Conservation (phyloP, 345 rosid genomes). For the Reutealis trisperma region DNA sequence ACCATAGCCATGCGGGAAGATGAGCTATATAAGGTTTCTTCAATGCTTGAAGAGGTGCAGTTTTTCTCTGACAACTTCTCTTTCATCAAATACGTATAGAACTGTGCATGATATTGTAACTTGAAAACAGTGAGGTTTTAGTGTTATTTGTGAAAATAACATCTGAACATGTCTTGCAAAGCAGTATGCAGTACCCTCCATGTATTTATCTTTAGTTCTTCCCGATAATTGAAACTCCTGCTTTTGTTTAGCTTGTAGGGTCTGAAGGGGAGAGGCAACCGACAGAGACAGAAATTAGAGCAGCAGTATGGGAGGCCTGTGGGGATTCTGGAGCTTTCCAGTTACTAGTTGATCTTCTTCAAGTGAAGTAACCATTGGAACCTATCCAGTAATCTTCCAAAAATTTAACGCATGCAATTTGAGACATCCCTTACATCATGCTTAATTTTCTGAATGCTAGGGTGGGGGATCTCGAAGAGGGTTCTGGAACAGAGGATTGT, state of each 20-base stretch:
- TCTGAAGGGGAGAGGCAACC: slow-evolving; percentile 64
- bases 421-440: neutral
- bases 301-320: slow-evolving; percentile 90
- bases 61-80: slow-evolving; percentile 4
- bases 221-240: neutral
- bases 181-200: neutral
- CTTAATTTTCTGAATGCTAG: slow-evolving; percentile 32
- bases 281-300: slow-evolving; percentile 73
- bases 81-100: neutral
- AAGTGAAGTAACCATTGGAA: slow-evolving; percentile 50
- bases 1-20: slow-evolving; percentile 80
- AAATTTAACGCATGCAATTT: neutral
- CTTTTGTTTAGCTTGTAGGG: slow-evolving; percentile 53
- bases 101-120: neutral
- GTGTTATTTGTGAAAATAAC: too few species aligned
- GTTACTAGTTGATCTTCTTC: slow-evolving; percentile 87
- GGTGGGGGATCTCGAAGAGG: slow-evolving; percentile 80
- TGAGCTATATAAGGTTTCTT: slow-evolving; percentile 64
- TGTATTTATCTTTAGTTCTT: neutral
- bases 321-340: slow-evolving; percentile 96
- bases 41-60: slow-evolving; percentile 80
- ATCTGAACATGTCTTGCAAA: neutral
- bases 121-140: neutral
- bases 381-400: neutral
- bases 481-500: slow-evolving; percentile 58